Evolutionary conservation across 805 yeast genomes (phyloP).

Genomic region (Kuraishia hungarica): DNA sequence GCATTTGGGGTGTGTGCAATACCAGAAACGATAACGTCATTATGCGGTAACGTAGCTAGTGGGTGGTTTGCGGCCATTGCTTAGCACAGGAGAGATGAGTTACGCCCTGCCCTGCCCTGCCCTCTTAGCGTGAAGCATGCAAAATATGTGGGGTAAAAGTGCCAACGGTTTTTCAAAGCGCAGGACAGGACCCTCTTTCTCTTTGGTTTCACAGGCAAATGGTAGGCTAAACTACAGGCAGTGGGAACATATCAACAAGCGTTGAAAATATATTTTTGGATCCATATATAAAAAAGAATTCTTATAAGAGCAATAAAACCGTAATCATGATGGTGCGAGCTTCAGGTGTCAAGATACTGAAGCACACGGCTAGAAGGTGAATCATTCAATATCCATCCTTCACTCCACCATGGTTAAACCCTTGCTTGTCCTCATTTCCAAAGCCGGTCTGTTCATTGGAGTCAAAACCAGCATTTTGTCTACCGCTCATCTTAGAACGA

Average conservation of each 20-base stretch:
- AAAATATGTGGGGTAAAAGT: not conserved
- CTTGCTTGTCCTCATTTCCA: not conserved
- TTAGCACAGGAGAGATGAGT: not conserved
- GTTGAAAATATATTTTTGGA: not conserved
- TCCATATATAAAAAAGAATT: not conserved
- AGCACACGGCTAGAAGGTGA: not conserved
- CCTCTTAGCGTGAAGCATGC: not conserved
- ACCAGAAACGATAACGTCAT: not conserved
- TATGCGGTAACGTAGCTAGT: not conserved
- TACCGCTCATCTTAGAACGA: slow-evolving; percentile 1
- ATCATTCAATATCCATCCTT: not conserved
- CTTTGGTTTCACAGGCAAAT: too few species aligned
- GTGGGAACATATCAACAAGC: too few species aligned
- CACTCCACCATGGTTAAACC: not conserved
- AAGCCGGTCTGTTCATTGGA: not conserved
- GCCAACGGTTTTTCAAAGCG: not conserved
- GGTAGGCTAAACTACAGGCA: too few species aligned
- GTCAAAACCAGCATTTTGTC: not conserved
- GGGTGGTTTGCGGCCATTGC: not conserved
- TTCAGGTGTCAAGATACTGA: too few species aligned
- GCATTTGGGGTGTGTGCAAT: not conserved
- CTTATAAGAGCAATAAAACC: not conserved
- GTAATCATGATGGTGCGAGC: too few species aligned
- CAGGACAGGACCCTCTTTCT: too few species aligned
- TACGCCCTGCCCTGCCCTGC: too few species aligned